Base-by-base conservation (phyloP, 2,329 filamentous ascomycete genomes). In the Aspergillus terreus region DNA sequence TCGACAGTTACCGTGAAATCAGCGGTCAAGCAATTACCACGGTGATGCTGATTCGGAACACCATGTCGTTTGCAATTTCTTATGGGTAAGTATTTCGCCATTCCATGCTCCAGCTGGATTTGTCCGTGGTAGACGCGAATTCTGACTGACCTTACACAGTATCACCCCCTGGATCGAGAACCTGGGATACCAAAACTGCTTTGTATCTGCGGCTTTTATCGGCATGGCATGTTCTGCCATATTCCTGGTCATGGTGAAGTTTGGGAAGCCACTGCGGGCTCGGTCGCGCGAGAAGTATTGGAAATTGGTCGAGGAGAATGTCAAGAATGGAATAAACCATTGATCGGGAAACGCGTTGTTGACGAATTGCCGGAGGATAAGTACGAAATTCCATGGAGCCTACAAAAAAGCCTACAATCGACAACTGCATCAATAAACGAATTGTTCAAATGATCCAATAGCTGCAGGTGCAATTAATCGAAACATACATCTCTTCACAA, bases 121-220 rank as follows among this genome's bases (percentile, higher is more conserved):
- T 10, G 7, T 27, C 25, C 7, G 7, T 10, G 6, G 27, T 7
- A 30, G 7, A 11, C 10, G 6, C 27, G 10, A 30, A 30, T 30
- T 9, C 27, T 30, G 27, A 30, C 27, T 30, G 27, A 30, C 2
- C 10, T 11, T 30, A 10, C 2, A 7, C 3, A 30, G 27, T 1
- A 75, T 79, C 46, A 79, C 74, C 1, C 75, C 76, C 0, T 78
- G 76, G 76, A 58, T 77, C 15, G 50, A 69, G 4, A 60, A 72
- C 36, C 49, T 76, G 25, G 74, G 74, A 4, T 72, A 72, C 45
- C 74, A 76, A 57, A 72, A 77, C 51, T 75, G 72, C 49, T 78
- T 76, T 45, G 66, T 78, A 11, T 70, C 69, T 0, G 71, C 67
- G 2, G 69, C 69, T 0, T 71, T 73, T 51, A 57, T 72, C 6